These are phyloP conservation scores for Aspergillus egyptiacus DNA, from an alignment of 495 filamentous ascomycete species.

Conservation along the genomic window DNA sequence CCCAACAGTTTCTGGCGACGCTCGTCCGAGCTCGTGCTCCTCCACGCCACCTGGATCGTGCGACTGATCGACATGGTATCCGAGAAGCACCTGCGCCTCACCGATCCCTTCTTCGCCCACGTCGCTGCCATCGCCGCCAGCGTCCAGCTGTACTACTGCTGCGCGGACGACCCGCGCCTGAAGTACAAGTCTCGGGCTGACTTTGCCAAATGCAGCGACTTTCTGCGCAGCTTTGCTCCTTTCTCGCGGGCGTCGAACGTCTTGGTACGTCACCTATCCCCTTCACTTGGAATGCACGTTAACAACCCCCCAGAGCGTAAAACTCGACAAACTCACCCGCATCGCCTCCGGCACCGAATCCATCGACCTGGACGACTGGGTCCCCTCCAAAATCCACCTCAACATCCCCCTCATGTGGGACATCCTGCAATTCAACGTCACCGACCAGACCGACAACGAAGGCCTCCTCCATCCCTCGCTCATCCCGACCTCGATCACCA, in stretches of 20 bases:
- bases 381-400: slow-evolving; percentile 42
- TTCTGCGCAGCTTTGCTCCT: slow-evolving; percentile 35
- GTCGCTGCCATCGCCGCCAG: slow-evolving; percentile 40
- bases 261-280: slow-evolving; percentile 29
- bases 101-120: slow-evolving; percentile 43
- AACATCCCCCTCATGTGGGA: slow-evolving; percentile 49
- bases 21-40: slow-evolving; percentile 39
- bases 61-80: slow-evolving; percentile 46
- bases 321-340: slow-evolving; percentile 36
- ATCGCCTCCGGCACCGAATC: slow-evolving; percentile 41
- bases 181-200: slow-evolving; percentile 43
- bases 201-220: slow-evolving; percentile 40
- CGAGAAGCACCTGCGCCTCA: slow-evolving; percentile 39
- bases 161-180: slow-evolving; percentile 36
- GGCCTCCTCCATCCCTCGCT: slow-evolving; percentile 33
- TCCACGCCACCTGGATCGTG: slow-evolving; percentile 44
- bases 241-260: slow-evolving; percentile 36
- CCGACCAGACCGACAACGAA: slow-evolving; percentile 20
- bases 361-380: slow-evolving; percentile 38
- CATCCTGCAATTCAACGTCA: slow-evolving; percentile 37
- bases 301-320: slow-evolving; percentile 26
- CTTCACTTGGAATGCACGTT: too few relatives aligned
- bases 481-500: slow-evolving; percentile 17
- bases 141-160: slow-evolving; percentile 44
- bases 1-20: slow-evolving; percentile 44